Conservation (phyloP, 1,284 basidiomycete species). For the Sporisorium sorghi region DNA sequence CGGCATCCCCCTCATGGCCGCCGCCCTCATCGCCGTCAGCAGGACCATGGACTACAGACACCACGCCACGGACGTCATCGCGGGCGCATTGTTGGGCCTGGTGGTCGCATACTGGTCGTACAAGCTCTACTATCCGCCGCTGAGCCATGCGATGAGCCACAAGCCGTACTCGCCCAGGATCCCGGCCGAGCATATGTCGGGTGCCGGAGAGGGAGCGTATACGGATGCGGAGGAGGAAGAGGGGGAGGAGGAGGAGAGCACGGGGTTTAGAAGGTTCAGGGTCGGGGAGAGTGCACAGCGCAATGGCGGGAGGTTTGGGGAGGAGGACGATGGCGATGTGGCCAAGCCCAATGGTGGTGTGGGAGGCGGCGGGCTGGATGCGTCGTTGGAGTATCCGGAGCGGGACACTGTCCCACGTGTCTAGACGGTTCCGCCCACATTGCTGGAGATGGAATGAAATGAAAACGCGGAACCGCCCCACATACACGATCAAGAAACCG, state of each 20-base stretch:
- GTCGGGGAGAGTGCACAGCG: constrained; percentile 4
- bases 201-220: constrained; percentile 5
- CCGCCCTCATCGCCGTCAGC: constrained; percentile 83
- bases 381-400: constrained; percentile 37
- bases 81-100: constrained; percentile 82
- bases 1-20: constrained; percentile 80
- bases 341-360: constrained; percentile 11
- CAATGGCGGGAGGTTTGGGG: not conserved
- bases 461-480: too few species aligned
- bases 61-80: constrained; percentile 76
- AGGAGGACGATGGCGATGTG: constrained; percentile 5
- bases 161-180: constrained; percentile 55
- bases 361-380: not conserved
- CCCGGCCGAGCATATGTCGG: constrained; percentile 29
- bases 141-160: constrained; percentile 45
- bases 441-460: too few species aligned
- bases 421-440: too few species aligned
- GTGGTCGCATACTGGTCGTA: constrained; percentile 74
- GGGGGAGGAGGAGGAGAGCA: not conserved
- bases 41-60: constrained; percentile 71
- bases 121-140: constrained; percentile 55
- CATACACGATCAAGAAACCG: too few species aligned
- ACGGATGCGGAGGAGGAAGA: not conserved
- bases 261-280: constrained; percentile 16
- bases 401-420: constrained; percentile 35